Base-by-base conservation (phyloP, 139 green algal species). In the Chlamydomonas schloesseri region DNA sequence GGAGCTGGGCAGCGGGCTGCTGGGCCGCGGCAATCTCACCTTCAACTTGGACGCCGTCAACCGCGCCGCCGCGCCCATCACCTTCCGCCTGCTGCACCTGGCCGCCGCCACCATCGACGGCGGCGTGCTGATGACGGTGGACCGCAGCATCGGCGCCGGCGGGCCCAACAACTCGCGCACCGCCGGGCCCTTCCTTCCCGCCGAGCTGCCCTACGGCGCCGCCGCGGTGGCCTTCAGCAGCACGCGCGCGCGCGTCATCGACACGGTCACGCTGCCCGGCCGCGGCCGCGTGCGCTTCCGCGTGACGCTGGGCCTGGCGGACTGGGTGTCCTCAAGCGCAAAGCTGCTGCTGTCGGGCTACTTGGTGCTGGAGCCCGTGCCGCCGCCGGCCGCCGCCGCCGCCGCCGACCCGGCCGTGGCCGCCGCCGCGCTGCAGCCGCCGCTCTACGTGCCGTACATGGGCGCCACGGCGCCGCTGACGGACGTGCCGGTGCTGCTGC, bases 311-410 rank as follows among this genome's bases (percentile, higher is more conserved):
- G 60, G 23, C 23, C 1, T 67, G 60, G 60, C 60, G 8, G 26
- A 23, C 60, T 67, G 60, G 60, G 60, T 67, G 60, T 31, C 36
- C 29, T 20, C 4, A 29, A 17, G 21, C n/a, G 17, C 1, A 2
- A 24, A 53, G 34, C 20, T 85, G 14, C 42, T 85, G 17, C 34
- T 85, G n/a, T 85, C 79, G 64, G 79, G 79, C 46, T 77, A 77
- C 79, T 4, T 85, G 14, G 47, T 69, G 26, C 46, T 85, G 8
- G 42, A 60, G 3, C 79, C 79, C 67, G 37, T 60, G 34, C 69
- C 21, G 33, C 68, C 65, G 33, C 34, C 58, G 11, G 58, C 53
- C 21, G 14, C 46, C 3, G 29, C 3, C 29, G 18, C 17, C 68
- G 8, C 47, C 71, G 9, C 13, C 46, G 29, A 78, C 46, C 71